Evolutionary conservation across 2,329 filamentous ascomycete genomes (phyloP).

Genomic region (Atkinsonella hypoxylon): DNA sequence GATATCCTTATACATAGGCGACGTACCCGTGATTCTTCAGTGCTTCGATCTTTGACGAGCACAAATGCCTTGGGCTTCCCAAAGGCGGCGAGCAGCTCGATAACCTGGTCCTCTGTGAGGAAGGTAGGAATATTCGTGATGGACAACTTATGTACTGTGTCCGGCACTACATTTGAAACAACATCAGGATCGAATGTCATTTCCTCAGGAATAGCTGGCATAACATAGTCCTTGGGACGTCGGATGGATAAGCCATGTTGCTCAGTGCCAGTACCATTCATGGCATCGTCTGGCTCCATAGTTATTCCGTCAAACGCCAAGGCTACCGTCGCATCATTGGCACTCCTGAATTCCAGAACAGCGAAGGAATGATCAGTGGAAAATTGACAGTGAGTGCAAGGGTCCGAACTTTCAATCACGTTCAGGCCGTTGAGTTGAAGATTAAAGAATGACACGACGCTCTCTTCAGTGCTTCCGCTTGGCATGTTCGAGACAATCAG

Average conservation of each 20-base stretch:
- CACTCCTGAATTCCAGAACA: slow-evolving; percentile 78
- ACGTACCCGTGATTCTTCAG: slow-evolving; percentile 72
- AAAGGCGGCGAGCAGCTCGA: slow-evolving; percentile 80
- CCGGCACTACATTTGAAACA: slow-evolving; percentile 69
- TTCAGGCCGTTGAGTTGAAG: slow-evolving; percentile 95
- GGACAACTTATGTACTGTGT: slow-evolving; percentile 91
- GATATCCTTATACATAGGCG: not conserved
- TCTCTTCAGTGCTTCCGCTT: slow-evolving; percentile 59
- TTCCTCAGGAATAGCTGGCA: slow-evolving; percentile 66
- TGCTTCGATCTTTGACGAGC: slow-evolving; percentile 74
- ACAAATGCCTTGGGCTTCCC: slow-evolving; percentile 88
- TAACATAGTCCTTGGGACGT: slow-evolving; percentile 94
- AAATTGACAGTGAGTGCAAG: slow-evolving; percentile 73
- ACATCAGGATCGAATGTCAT: slow-evolving; percentile 63
- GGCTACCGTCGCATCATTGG: slow-evolving; percentile 81
- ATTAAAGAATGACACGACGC: slow-evolving; percentile 79
- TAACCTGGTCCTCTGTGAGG: slow-evolving; percentile 82
- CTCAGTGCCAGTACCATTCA: slow-evolving; percentile 40
- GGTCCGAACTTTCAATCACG: slow-evolving; percentile 70
- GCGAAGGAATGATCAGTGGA: slow-evolving; percentile 71
- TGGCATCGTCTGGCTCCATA: slow-evolving; percentile 63
- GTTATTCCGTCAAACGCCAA: slow-evolving; percentile 79
- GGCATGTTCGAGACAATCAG: slow-evolving; percentile 81
- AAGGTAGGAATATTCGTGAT: slow-evolving; percentile 82
- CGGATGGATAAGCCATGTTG: slow-evolving; percentile 59